Evolutionary conservation across 2,329 filamentous ascomycete species (phyloP).

Genomic region (Fusarium transvaalense): DNA sequence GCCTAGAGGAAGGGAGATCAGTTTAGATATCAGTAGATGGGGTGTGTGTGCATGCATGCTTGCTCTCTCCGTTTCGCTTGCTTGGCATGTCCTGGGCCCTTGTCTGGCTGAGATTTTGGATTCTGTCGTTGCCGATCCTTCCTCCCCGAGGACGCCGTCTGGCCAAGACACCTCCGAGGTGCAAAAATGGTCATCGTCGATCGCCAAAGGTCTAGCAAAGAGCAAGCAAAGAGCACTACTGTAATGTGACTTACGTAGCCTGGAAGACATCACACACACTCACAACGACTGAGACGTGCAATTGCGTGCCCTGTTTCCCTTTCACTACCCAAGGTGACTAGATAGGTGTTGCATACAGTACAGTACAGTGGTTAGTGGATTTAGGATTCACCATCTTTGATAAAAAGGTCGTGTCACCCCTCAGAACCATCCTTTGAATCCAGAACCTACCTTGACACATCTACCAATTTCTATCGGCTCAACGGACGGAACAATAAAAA

Average conservation of each 20-base stretch:
- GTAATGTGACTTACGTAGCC: constrained; percentile 26
- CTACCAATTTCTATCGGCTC: constrained; percentile 2
- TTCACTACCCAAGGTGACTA: too few relatives aligned
- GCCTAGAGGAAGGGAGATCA: not conserved
- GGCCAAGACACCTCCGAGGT: constrained; percentile 24
- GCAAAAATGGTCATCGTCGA: constrained; percentile 33
- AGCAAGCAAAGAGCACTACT: constrained; percentile 12
- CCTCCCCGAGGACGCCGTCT: constrained; percentile 30
- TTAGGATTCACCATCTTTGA: constrained; percentile 15
- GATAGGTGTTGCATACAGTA: not conserved
- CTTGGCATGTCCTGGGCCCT: constrained; percentile 25
- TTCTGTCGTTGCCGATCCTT: constrained; percentile 31
- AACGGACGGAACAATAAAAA: not conserved
- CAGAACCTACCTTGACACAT: constrained; percentile 18
- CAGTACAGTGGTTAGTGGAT: not conserved
- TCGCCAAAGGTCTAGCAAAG: constrained; percentile 14
- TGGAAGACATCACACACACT: constrained; percentile 8
- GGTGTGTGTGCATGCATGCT: constrained; percentile 3
- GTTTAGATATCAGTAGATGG: not conserved
- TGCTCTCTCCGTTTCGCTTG: constrained; percentile 16
- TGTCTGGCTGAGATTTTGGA: constrained; percentile 4
- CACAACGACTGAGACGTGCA: constrained; percentile 10
- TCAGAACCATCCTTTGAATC: not conserved
- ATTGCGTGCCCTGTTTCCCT: constrained; percentile 27
- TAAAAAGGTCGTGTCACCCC: constrained; percentile 28